Percentiles rank a stretch among this genome's conserved stretches.
Evolutionary conservation across 768 basidiomycete genomes (phyloP).

Genomic region (Epithele typhae): DNA sequence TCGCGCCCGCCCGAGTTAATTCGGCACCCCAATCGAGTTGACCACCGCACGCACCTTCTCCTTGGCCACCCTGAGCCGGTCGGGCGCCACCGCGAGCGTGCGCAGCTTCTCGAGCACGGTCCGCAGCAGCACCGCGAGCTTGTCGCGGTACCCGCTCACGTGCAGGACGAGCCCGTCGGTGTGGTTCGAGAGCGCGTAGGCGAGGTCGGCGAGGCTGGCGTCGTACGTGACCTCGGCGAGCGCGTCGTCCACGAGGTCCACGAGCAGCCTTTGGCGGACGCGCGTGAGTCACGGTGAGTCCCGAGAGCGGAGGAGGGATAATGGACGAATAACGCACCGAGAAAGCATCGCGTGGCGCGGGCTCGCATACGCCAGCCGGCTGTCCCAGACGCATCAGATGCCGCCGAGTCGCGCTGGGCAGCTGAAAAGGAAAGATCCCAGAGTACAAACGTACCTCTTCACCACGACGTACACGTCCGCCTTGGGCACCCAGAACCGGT

Average conservation of each 20-base stretch:
- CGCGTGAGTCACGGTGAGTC: too few species aligned
- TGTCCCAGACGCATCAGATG: slow-evolving; percentile 13
- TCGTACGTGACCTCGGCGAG: slow-evolving; percentile 51
- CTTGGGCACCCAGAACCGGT: slow-evolving; percentile 53
- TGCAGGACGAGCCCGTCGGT: slow-evolving; percentile 35
- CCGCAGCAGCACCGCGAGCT: slow-evolving; percentile 40
- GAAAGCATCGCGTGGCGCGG: slow-evolving; percentile 24
- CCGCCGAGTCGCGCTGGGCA: too few species aligned
- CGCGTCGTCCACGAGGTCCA: slow-evolving; percentile 36
- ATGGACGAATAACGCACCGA: too few species aligned
- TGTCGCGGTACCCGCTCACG: slow-evolving; percentile 49
- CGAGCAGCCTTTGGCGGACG: slow-evolving; percentile 15
- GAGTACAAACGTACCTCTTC: slow-evolving; percentile 18
- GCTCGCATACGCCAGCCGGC: slow-evolving; percentile 27
- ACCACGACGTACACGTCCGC: slow-evolving; percentile 35
- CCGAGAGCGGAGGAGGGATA: too few species aligned
- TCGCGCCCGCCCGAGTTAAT: too few species aligned
- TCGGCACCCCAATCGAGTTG: too few species aligned
- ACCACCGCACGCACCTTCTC: slow-evolving; percentile 47
- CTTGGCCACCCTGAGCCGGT: slow-evolving; percentile 39
- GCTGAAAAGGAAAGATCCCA: too few species aligned
- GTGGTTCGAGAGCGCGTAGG: slow-evolving; percentile 30
- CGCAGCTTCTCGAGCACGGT: slow-evolving; percentile 39
- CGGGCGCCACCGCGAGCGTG: slow-evolving; percentile 33
- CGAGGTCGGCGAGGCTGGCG: slow-evolving; percentile 46